These are phyloP conservation scores for Colletotrichum sp. DNA, from an alignment of 2,329 filamentous ascomycete species.

Conservation along the genomic window DNA sequence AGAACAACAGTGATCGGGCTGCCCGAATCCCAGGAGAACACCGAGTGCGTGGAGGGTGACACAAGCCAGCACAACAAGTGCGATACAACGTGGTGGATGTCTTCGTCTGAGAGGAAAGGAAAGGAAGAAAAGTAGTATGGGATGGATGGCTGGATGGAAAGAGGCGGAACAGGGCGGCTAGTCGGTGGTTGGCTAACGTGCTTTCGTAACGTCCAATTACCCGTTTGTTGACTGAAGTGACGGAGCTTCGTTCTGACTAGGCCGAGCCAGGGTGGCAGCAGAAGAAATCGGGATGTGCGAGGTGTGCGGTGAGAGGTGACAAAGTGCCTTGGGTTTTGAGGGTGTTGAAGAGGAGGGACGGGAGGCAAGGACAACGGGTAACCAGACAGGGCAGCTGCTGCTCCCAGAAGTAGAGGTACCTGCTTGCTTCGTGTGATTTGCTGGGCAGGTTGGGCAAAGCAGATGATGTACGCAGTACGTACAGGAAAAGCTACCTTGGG, in stretches of 20 bases:
- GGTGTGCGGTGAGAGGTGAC: background rate
- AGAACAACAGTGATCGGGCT: background rate
- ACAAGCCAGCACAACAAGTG: background rate
- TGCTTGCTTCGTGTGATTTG: background rate
- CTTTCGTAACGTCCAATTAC: background rate
- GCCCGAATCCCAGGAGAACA: background rate
- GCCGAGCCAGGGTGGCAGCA: background rate
- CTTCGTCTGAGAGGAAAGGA: background rate
- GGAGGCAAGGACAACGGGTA: background rate
- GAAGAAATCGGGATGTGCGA: background rate
- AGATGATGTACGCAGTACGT: background rate
- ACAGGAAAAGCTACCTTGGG: background rate
- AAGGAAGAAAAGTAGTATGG: background rate
- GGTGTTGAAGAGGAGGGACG: background rate
- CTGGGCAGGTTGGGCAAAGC: background rate
- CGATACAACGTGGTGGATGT: background rate
- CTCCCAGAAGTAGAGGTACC: background rate
- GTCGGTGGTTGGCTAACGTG: background rate
- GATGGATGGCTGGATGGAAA: background rate
- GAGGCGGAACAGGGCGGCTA: conserved; percentile 10
- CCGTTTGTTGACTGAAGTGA: background rate
- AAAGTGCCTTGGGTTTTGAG: background rate
- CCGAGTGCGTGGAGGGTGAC: background rate
- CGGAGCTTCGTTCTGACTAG: background rate
- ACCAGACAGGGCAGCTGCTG: background rate